These are phyloP conservation scores for Penicillium cosmopolitanum DNA, from an alignment of 495 filamentous ascomycete genomes.

Conservation along the genomic window DNA sequence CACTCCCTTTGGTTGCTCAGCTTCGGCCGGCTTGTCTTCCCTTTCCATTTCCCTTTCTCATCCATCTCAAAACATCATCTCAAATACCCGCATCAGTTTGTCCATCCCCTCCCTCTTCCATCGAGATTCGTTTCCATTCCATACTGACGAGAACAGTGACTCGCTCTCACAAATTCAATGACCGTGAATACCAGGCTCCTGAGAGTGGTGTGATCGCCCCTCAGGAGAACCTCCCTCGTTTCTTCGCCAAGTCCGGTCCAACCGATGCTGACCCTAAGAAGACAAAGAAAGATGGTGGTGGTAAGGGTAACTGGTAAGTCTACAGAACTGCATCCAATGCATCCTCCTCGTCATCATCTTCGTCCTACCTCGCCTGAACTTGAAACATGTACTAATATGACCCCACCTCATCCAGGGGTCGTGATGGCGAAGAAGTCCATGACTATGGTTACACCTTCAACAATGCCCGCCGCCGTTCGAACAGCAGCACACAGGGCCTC, in stretches of 20 bases:
- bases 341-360: neutral
- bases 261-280: constrained; percentile 83
- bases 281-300: constrained; percentile 94
- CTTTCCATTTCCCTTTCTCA: neutral
- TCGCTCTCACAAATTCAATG: constrained; percentile 89
- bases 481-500: constrained; percentile 74
- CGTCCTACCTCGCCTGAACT: neutral
- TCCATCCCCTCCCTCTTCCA: neutral
- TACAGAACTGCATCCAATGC: neutral
- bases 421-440: constrained; percentile 77
- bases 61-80: neutral
- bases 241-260: constrained; percentile 87
- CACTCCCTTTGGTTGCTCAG: neutral
- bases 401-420: constrained; percentile 64
- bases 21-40: neutral
- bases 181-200: constrained; percentile 74
- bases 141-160: constrained; percentile 65
- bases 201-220: constrained; percentile 60
- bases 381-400: neutral
- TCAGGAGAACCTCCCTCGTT: constrained; percentile 80
- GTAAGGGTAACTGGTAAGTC: constrained; percentile 90
- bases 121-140: neutral
- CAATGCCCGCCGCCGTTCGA: constrained; percentile 90
- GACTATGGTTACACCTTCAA: constrained; percentile 78
- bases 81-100: constrained; percentile 13